Evolutionary conservation across 495 filamentous ascomycete genomes (phyloP).

Genomic region (Podospora tetraspora): DNA sequence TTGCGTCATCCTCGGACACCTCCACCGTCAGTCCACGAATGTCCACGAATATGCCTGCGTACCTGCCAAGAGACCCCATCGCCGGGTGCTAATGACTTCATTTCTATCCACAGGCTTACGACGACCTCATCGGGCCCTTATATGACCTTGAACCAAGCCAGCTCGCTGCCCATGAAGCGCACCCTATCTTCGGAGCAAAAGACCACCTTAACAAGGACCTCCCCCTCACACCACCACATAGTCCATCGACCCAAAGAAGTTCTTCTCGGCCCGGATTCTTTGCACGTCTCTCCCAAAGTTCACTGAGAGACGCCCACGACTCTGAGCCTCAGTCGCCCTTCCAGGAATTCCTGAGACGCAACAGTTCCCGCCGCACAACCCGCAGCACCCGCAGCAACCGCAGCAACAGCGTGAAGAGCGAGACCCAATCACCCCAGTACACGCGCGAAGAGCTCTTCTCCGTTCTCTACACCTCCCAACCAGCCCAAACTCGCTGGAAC

Average conservation of each 20-base stretch:
- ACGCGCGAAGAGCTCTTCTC: constrained; percentile 17
- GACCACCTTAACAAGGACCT: constrained; percentile 7
- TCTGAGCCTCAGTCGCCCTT: constrained; percentile 16
- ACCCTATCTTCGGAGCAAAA: not conserved
- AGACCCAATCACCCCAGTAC: not conserved
- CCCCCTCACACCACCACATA: constrained; percentile 32
- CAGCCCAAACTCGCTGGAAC: constrained; percentile 25
- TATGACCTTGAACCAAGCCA: constrained; percentile 30
- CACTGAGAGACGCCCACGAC: constrained; percentile 4
- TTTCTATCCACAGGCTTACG: constrained; percentile 39
- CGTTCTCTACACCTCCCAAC: constrained; percentile 22
- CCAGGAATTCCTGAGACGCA: not conserved
- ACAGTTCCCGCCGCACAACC: not conserved
- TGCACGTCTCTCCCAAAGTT: constrained; percentile 3
- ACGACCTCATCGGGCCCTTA: constrained; percentile 54
- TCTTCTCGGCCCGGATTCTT: constrained; percentile 9
- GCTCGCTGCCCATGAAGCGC: constrained; percentile 20
- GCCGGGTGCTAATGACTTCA: constrained; percentile 2
- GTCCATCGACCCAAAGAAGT: too few relatives aligned
- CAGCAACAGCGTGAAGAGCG: constrained; percentile 19
- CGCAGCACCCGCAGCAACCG: constrained; percentile 19
- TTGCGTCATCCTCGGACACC: not conserved
- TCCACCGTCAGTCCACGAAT: not conserved
- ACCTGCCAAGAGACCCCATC: not conserved
- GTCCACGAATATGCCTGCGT: not conserved